phyloP scores from a whole-genome alignment of 176 grass and related monocot genomes.

The Oryza brachyantha region DNA sequence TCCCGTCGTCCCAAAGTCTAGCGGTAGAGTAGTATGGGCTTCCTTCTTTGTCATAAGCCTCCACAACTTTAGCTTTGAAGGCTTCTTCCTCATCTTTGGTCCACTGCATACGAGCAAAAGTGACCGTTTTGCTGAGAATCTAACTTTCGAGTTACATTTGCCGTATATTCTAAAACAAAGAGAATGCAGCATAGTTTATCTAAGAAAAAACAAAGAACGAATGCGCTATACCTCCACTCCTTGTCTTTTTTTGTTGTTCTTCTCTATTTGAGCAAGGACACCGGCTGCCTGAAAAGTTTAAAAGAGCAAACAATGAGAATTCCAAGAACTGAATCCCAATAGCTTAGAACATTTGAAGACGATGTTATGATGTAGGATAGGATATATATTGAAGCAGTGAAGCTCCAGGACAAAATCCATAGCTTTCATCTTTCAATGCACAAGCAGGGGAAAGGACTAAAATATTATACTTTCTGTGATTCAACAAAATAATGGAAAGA shows the following conservation, averaged over 20 bases:
- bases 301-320: background rate
- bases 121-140: background rate
- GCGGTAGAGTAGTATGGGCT: conserved; percentile 90
- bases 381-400: background rate
- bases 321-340: background rate
- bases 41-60: conserved; percentile 83
- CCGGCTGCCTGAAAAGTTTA: conserved; percentile 73
- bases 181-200: background rate
- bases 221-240: conserved; percentile 65
- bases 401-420: background rate
- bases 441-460: too few relatives aligned
- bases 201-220: background rate
- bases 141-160: too few relatives aligned
- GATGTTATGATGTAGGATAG: background rate
- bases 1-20: conserved; percentile 94
- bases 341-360: background rate
- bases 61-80: conserved; percentile 70
- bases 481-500: too few relatives aligned
- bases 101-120: conserved; percentile 61
- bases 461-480: too few relatives aligned
- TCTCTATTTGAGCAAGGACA: conserved; percentile 95
- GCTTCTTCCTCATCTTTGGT: conserved; percentile 64
- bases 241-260: conserved; percentile 79
- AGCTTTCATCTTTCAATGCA: too few relatives aligned
- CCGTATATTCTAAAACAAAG: background rate